Percentiles rank a stretch among this genome's conserved stretches.
Evolutionary conservation across 1,284 basidiomycete species (phyloP).

Genomic region (Schizopora paradoxa): DNA sequence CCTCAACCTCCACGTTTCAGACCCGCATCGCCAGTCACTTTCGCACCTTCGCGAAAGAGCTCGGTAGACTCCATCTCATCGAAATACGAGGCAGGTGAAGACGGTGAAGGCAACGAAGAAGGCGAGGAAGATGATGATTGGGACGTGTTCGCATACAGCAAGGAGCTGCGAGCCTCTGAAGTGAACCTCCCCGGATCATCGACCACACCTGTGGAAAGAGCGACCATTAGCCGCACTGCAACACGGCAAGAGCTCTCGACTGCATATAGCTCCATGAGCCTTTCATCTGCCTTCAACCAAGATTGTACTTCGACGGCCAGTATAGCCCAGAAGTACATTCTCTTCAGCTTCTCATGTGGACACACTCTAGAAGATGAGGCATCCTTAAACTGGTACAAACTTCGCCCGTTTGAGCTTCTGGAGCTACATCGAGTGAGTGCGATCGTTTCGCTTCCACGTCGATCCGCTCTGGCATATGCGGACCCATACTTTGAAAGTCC

Average conservation of each 20-base stretch:
- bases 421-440: conserved; percentile 50
- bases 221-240: conserved; percentile 2
- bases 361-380: conserved; percentile 62
- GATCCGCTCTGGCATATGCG: conserved; percentile 42
- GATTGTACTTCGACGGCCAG: conserved; percentile 6
- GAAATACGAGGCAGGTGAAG: no score
- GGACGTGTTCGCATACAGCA: conserved; percentile 16
- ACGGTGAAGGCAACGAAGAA: conserved; percentile 12
- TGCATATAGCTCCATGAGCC: conserved; percentile 9
- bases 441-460: conserved; percentile 40
- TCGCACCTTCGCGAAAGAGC: conserved; percentile 27
- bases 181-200: conserved; percentile 8
- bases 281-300: background rate
- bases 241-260: conserved; percentile 13
- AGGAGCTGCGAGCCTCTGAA: conserved; percentile 19
- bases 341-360: conserved; percentile 61
- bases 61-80: conserved; percentile 14
- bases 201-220: no score
- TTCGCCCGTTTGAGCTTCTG: conserved; percentile 56
- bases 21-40: conserved; percentile 55
- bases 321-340: conserved; percentile 33
- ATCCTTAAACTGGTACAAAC: conserved; percentile 47
- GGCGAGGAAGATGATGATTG: conserved; percentile 18
- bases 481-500: conserved; percentile 62
- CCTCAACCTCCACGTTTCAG: conserved; percentile 35